A percentile compares a stretch with the other conserved stretches of the same genome.
These are phyloP conservation scores for Sporothrix brasiliensis DNA, from an alignment of 2,329 filamentous ascomycete species.

Conservation along the genomic window DNA sequence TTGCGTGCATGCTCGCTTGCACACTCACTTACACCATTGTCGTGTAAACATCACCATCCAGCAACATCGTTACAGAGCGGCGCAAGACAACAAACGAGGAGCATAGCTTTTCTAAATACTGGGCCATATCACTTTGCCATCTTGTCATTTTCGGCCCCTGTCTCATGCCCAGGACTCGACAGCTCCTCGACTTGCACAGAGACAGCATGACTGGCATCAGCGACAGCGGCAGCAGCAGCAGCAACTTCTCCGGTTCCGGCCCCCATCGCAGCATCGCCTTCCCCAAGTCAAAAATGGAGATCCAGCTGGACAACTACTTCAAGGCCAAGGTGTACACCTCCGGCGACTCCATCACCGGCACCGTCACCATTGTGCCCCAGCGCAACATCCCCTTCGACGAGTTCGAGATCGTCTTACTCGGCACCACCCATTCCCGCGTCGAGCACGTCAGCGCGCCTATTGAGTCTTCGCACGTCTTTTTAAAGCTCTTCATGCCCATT, in stretches of 20 bases:
- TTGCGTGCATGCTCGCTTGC: not conserved
- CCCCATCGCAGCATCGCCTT: constrained; percentile 33
- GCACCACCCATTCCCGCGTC: constrained; percentile 54
- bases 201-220: constrained; percentile 31
- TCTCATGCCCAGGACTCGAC: constrained; percentile 7
- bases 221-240: constrained; percentile 30
- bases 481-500: constrained; percentile 61
- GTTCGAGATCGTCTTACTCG: constrained; percentile 58
- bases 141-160: not conserved
- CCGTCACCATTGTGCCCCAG: constrained; percentile 51
- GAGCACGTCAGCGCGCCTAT: constrained; percentile 56
- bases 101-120: not conserved
- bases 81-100: not conserved
- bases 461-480: constrained; percentile 55
- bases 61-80: not conserved
- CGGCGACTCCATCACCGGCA: constrained; percentile 54
- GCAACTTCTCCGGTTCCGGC: constrained; percentile 29
- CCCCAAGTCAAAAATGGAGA: constrained; percentile 47
- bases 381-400: constrained; percentile 55
- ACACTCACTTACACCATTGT: not conserved
- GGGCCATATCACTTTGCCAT: not conserved
- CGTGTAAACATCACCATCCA: constrained; percentile 2
- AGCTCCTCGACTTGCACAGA: constrained; percentile 24
- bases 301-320: constrained; percentile 58
- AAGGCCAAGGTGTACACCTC: constrained; percentile 60